Conservation (phyloP, 805 yeast genomes). For the Candida sonorensis region DNA sequence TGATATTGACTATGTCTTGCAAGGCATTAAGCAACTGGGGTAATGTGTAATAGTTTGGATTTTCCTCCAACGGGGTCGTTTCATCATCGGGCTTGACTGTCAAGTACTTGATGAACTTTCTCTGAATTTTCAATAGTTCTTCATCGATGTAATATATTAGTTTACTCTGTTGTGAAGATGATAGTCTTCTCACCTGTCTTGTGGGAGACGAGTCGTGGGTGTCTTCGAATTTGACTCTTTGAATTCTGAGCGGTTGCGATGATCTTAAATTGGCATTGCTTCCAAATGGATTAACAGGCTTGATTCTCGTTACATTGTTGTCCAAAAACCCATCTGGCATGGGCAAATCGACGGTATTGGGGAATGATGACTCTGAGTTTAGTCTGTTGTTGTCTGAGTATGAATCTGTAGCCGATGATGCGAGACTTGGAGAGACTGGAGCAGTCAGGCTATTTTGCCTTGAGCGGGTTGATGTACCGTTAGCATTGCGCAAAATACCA, state of each 20-base stretch:
- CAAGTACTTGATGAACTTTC: constrained; percentile 39
- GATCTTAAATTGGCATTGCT: constrained; percentile 16
- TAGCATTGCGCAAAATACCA: constrained; percentile 15
- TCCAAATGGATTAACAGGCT: constrained; percentile 26
- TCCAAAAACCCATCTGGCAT: constrained; percentile 13
- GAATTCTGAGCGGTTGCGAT: constrained; percentile 17
- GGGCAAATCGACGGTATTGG: constrained; percentile 2
- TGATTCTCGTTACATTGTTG: constrained; percentile 4
- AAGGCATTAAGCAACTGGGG: constrained; percentile 38
- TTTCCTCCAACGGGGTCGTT: constrained; percentile 2
- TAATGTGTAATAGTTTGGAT: constrained; percentile 13
- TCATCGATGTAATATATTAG: constrained; percentile 50
- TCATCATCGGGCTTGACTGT: constrained; percentile 25
- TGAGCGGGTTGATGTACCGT: background rate
- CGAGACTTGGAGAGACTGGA: background rate
- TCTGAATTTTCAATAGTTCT: constrained; percentile 44
- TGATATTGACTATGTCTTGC: constrained; percentile 41
- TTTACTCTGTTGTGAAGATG: constrained; percentile 48
- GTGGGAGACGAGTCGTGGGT: too few relatives aligned
- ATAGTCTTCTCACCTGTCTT: constrained; percentile 13
- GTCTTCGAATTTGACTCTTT: background rate
- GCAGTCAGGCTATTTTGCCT: background rate
- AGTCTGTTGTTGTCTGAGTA: too few relatives aligned
- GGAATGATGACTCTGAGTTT: background rate
- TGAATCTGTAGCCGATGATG: background rate